These are phyloP conservation scores for Otatea glauca DNA, from an alignment of 176 grass and related monocot genomes.

Conservation along the genomic window DNA sequence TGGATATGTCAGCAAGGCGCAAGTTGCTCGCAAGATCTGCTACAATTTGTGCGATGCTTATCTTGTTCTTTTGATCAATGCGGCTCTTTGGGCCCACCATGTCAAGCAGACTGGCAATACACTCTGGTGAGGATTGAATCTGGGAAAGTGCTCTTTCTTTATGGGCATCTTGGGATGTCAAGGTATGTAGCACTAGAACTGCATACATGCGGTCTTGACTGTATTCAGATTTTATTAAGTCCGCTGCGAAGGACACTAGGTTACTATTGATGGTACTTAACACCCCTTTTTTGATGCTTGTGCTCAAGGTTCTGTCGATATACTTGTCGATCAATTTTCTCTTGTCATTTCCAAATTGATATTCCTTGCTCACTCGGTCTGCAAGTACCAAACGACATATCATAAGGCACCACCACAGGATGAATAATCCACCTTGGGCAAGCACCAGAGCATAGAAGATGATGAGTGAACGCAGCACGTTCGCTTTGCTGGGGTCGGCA, in stretches of 20 bases:
- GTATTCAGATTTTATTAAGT: conserved; percentile 17
- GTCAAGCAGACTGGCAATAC: conserved; percentile 11
- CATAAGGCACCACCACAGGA: neutral
- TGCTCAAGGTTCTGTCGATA: conserved; percentile 6
- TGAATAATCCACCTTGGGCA: conserved; percentile 22
- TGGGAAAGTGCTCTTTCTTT: neutral
- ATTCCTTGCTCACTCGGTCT: neutral
- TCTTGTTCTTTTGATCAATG: neutral
- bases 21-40: neutral
- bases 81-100: conserved; percentile 18
- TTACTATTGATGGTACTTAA: conserved; percentile 10
- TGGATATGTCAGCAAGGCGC: neutral
- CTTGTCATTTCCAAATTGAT: neutral
- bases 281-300: conserved; percentile 13
- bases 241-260: conserved; percentile 12
- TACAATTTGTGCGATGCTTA: conserved; percentile 8
- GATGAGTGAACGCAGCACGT: conserved; percentile 16
- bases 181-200: conserved; percentile 4
- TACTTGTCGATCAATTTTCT: conserved; percentile 20
- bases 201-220: neutral
- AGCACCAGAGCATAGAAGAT: conserved; percentile 26
- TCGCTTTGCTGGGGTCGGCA: neutral
- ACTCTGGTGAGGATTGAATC: conserved; percentile 1
- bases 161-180: neutral
- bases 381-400: neutral